A percentile compares a stretch with the other conserved stretches of the same genome.
Conservation (phyloP, 257 asterid genomes). For the Nicotiana otophora region DNA sequence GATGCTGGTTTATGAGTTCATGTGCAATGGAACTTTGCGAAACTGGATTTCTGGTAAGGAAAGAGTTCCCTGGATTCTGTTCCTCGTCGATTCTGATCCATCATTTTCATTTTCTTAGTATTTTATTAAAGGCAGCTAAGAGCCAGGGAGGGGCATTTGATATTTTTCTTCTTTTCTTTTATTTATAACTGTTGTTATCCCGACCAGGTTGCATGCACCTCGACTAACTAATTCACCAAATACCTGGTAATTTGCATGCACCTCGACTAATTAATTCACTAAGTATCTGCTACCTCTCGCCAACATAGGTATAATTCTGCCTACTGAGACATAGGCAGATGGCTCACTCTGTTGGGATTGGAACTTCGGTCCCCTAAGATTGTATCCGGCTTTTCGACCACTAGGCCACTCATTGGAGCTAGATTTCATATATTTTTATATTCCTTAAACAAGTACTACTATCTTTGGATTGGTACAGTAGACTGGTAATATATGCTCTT, state of each 20-base stretch:
- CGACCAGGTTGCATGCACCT: too few species aligned
- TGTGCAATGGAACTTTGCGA: conserved; percentile 77
- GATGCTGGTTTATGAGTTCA: conserved; percentile 85
- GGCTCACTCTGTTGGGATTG: background rate
- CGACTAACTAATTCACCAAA: too few species aligned
- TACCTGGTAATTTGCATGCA: background rate
- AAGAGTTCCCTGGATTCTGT: background rate
- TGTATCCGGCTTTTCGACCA: background rate
- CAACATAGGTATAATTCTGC: background rate
- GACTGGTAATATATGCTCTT: background rate
- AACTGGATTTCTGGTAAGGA: conserved; percentile 68
- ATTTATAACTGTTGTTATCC: too few species aligned
- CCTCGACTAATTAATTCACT: background rate
- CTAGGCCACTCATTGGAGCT: background rate
- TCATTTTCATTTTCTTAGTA: background rate
- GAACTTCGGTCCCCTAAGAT: background rate
- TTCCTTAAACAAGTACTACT: background rate
- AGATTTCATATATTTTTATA: background rate
- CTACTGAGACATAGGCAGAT: background rate
- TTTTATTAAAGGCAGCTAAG: background rate
- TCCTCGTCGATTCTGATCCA: background rate
- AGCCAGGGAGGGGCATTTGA: background rate
- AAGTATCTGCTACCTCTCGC: background rate
- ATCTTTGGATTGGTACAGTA: too few species aligned
- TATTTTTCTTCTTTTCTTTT: background rate